These are phyloP conservation scores for Teratosphaeria epicoccoides DNA, from an alignment of 2,329 filamentous ascomycete genomes.

Conservation along the genomic window DNA sequence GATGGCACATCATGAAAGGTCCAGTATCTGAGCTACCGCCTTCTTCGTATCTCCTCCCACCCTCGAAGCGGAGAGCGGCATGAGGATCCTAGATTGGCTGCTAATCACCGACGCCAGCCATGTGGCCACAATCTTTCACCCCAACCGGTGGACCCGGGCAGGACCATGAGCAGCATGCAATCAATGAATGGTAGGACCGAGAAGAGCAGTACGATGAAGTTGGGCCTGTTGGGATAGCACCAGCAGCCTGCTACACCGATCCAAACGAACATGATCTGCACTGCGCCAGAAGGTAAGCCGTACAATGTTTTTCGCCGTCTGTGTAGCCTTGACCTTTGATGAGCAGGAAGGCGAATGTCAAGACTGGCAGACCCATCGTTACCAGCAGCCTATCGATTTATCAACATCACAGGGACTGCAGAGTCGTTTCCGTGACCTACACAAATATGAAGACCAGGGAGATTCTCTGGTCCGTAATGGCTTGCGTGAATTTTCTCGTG, in stretches of 20 bases:
- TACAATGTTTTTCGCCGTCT: slow-evolving; percentile 37
- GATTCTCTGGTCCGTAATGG: slow-evolving; percentile 34
- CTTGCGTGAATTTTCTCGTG: slow-evolving; percentile 34
- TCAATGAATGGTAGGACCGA: slow-evolving; percentile 36
- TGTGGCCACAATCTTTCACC: slow-evolving; percentile 36
- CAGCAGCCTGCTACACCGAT: slow-evolving; percentile 32
- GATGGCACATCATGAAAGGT: too few relatives aligned
- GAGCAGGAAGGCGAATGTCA: slow-evolving; percentile 41
- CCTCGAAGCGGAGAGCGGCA: slow-evolving; percentile 39
- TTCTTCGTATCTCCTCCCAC: slow-evolving; percentile 44
- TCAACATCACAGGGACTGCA: background rate
- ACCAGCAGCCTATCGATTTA: slow-evolving; percentile 26
- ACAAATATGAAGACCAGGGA: slow-evolving; percentile 39
- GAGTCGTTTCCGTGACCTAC: background rate
- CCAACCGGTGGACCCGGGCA: slow-evolving; percentile 34
- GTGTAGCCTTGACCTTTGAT: slow-evolving; percentile 39
- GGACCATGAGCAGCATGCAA: slow-evolving; percentile 34
- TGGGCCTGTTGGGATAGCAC: slow-evolving; percentile 32
- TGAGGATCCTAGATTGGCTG: slow-evolving; percentile 31
- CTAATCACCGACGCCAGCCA: slow-evolving; percentile 41
- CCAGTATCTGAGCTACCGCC: slow-evolving; percentile 25
- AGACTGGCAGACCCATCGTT: slow-evolving; percentile 37
- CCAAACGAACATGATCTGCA: slow-evolving; percentile 39
- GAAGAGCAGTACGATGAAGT: slow-evolving; percentile 30
- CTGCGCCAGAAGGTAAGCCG: slow-evolving; percentile 38